These are phyloP conservation scores for Batrachochytrium dendrobatidis DNA, from an alignment of 371 early-diverging fungal genomes.

Conservation along the genomic window DNA sequence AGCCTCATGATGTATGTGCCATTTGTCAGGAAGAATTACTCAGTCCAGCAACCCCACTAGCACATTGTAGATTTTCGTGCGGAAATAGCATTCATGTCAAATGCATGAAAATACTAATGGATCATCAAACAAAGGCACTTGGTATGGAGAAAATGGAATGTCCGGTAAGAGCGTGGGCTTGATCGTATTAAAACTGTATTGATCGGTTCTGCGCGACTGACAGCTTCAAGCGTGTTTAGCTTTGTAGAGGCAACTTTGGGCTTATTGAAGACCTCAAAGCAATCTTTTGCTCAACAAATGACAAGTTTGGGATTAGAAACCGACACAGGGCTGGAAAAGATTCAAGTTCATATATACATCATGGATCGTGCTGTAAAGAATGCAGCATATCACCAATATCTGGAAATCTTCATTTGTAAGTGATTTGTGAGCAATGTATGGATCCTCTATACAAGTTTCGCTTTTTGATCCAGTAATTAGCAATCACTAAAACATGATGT, in stretches of 20 bases:
- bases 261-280: conserved; percentile 25
- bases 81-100: conserved; percentile 41
- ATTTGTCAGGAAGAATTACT: conserved; percentile 36
- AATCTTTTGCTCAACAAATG: conserved; percentile 8
- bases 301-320: neutral
- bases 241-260: conserved; percentile 34
- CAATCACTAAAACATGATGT: too few species aligned
- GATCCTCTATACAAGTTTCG: conserved; percentile 8
- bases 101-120: conserved; percentile 34
- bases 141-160: conserved; percentile 29
- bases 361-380: conserved; percentile 14
- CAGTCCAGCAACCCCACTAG: conserved; percentile 9
- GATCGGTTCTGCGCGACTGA: neutral
- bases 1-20: conserved; percentile 31
- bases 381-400: conserved; percentile 13
- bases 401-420: conserved; percentile 9
- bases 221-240: conserved; percentile 10
- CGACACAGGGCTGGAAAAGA: conserved; percentile 2
- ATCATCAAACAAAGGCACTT: conserved; percentile 32
- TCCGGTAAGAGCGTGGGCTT: conserved; percentile 18
- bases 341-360: conserved; percentile 12
- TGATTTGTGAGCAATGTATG: too few species aligned
- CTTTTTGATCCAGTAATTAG: too few species aligned
- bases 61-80: conserved; percentile 32
- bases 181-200: neutral